Evolutionary conservation across 177 flowering plant species (phyloP).

Genomic region (Telopea speciosissima): DNA sequence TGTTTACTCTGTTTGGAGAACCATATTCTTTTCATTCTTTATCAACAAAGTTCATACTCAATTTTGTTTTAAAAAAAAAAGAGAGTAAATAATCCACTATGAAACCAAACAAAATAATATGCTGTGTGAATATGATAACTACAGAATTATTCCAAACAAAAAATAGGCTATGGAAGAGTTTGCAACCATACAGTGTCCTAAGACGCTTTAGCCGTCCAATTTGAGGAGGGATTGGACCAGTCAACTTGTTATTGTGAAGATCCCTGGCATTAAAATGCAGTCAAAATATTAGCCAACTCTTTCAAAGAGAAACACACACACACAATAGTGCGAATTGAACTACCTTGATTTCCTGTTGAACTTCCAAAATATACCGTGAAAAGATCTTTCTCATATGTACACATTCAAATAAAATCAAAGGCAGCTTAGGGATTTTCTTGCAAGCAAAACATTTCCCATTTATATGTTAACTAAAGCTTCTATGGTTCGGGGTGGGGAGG

Average conservation of each 20-base stretch:
- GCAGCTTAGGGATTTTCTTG: not conserved
- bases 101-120: not conserved
- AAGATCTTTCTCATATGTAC: not conserved
- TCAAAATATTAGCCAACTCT: constrained; percentile 11
- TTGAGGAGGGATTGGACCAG: constrained; percentile 96
- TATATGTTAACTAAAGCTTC: not conserved
- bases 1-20: too few species aligned
- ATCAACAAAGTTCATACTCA: not conserved
- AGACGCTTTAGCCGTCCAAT: constrained; percentile 87
- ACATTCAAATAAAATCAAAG: not conserved
- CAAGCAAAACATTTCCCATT: not conserved
- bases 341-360: not conserved
- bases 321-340: not conserved
- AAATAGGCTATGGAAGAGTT: not conserved
- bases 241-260: constrained; percentile 94
- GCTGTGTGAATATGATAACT: not conserved
- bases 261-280: constrained; percentile 51
- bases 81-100: not conserved
- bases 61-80: not conserved
- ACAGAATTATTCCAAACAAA: constrained; percentile 4
- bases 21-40: too few species aligned
- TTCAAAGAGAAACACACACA: not conserved
- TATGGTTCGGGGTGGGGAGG: too few species aligned
- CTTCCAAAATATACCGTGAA: not conserved
- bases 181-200: constrained; percentile 54